Percentiles rank a stretch among this genome's conserved stretches.
phyloP scores from a whole-genome alignment of 768 basidiomycete genomes.

The Nevesoporus exiguus region DNA sequence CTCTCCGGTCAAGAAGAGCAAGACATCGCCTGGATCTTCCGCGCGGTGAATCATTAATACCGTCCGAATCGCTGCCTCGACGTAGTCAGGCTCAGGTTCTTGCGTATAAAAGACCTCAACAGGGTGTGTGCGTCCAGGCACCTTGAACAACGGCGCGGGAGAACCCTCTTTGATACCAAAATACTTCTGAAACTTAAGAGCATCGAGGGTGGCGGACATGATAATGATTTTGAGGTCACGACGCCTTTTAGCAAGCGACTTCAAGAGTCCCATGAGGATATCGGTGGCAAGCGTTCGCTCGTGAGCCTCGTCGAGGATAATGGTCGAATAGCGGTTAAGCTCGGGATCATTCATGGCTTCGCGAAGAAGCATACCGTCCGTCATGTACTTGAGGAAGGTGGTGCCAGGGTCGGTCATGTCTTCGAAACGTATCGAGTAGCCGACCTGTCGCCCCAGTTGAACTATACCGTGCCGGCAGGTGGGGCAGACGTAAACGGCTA shows the following conservation, averaged over 20 bases:
- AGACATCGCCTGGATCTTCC: slow-evolving; percentile 87
- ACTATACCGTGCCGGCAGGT: slow-evolving; percentile 44
- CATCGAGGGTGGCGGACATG: slow-evolving; percentile 98
- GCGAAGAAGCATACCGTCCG: too few relatives aligned
- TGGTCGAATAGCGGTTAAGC: slow-evolving; percentile 88
- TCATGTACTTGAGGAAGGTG: slow-evolving; percentile 99
- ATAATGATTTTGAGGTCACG: slow-evolving; percentile 92
- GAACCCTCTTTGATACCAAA: slow-evolving; percentile 50
- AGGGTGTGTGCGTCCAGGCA: slow-evolving; percentile 88
- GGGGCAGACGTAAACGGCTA: slow-evolving; percentile 4
- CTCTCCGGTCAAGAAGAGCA: slow-evolving; percentile 96
- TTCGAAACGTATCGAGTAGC: slow-evolving; percentile 98
- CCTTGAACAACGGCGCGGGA: slow-evolving; percentile 78
- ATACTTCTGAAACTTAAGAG: slow-evolving; percentile 95
- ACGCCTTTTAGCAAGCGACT: slow-evolving; percentile 74
- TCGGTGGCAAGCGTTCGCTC: slow-evolving; percentile 97
- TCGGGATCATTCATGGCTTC: too few relatives aligned
- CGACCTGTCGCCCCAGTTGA: slow-evolving; percentile 89
- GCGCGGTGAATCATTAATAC: slow-evolving; percentile 96
- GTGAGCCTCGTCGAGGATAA: slow-evolving; percentile 98
- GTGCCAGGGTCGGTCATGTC: slow-evolving; percentile 76
- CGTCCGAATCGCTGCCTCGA: slow-evolving; percentile 93
- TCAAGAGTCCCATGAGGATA: slow-evolving; percentile 94
- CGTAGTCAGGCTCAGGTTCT: slow-evolving; percentile 91
- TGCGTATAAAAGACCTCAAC: slow-evolving; percentile 94